These are phyloP conservation scores for Vanilla planifolia DNA, from an alignment of 106 monocot species.

Conservation along the genomic window DNA sequence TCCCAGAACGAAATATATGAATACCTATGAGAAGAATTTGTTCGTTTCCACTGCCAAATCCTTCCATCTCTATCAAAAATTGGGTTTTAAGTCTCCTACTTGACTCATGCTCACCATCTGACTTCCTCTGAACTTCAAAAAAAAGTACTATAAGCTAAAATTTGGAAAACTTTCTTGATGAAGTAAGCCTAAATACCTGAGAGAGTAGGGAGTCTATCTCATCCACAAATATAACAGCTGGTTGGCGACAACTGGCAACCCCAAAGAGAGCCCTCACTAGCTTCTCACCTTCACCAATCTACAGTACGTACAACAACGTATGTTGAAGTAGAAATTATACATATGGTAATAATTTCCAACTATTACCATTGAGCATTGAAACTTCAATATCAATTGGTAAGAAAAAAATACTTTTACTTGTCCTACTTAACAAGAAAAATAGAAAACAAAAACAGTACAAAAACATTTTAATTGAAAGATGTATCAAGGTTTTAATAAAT, in stretches of 20 bases:
- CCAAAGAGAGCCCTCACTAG: constrained; percentile 94
- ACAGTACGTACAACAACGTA: constrained; percentile 6
- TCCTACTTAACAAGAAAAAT: too few species aligned
- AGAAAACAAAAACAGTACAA: too few species aligned
- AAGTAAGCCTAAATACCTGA: constrained; percentile 44
- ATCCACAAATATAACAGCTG: constrained; percentile 98
- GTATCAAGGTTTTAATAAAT: too few species aligned
- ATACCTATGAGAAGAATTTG: constrained; percentile 95
- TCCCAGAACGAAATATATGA: not conserved
- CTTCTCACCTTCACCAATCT: constrained; percentile 99
- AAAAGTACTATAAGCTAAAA: not conserved
- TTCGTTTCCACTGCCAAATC: constrained; percentile 84
- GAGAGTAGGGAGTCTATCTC: constrained; percentile 93
- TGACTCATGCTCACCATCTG: constrained; percentile 98
- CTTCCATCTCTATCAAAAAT: constrained; percentile 99
- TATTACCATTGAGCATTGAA: too few species aligned
- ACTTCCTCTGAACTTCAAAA: constrained; percentile 65
- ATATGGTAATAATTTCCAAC: too few species aligned
- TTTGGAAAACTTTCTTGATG: not conserved
- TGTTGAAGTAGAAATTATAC: too few species aligned
- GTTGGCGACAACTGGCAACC: constrained; percentile 93
- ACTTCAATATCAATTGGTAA: too few species aligned
- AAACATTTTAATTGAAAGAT: too few species aligned
- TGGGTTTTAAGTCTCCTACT: constrained; percentile 93
- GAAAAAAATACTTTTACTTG: too few species aligned